Base-by-base conservation (phyloP, 1,284 basidiomycete genomes). In the Baeospora myosura region DNA sequence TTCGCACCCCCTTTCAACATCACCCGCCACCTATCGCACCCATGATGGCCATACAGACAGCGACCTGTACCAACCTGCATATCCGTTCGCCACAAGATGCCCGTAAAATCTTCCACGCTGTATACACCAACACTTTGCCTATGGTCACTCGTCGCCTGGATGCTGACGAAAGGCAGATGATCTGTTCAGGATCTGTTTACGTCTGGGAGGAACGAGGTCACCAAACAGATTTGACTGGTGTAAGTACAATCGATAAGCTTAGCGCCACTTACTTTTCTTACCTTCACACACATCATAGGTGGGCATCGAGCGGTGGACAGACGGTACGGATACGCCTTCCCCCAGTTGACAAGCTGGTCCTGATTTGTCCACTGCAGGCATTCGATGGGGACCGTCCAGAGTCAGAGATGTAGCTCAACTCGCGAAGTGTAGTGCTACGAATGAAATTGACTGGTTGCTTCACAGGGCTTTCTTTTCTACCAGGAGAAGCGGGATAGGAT, bases 131-230 rank as follows among this genome's bases (percentile, higher is more conserved):
- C 55, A 58, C 68, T 50, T 69, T 88, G 38, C 81, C 83, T 43
- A 71, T 88, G 54, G 85, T 87, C 52, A 81, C 79, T 18, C 76
- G 85, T 42, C 77, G 86, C 5, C 74, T 88, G 51, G 86, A 88
- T 54, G 81, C 81, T 40, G 86, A 88, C 53, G 85, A 80, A 51
- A 69, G 78, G 25, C 65, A 74, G 38, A 70, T 74, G 29, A 80
- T 81, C 50, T 51, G 68, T 17, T 68, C 84, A 2, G 86, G 86
- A 30, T 84, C 86, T 51, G 81, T 88, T 21, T 89, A 87, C 51
- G 82, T 89, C 47, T 89, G 86, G 86, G 86, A 88, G 58, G 86
- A 88, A 53, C 79, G 81, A 52, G 79, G 80, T 38, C 78, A 81
- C 14, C 85, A 80, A 54, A 78, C 78, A 11, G 85, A 88, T 52